These are phyloP conservation scores for Kluyveromyces siamensis DNA, from an alignment of 805 yeast genomes.

Conservation along the genomic window DNA sequence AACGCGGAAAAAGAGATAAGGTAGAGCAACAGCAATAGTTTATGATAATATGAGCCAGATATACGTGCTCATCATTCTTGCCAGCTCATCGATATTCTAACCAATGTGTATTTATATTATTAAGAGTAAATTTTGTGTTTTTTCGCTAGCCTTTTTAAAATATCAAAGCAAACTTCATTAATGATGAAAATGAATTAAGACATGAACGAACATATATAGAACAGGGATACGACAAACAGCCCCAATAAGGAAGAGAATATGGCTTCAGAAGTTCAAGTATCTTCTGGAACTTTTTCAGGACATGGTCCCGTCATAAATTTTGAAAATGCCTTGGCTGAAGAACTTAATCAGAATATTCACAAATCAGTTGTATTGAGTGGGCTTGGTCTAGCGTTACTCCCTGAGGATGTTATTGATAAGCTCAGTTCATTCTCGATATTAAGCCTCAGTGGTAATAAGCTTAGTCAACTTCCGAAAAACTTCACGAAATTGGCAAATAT, in stretches of 20 bases:
- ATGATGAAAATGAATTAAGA: not conserved
- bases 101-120: too few species aligned
- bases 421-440: slow-evolving; percentile 38
- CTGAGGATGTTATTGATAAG: slow-evolving; percentile 31
- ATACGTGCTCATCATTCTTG: too few species aligned
- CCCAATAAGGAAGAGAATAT: not conserved
- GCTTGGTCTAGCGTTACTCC: slow-evolving; percentile 31
- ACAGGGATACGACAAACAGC: not conserved
- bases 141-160: too few species aligned
- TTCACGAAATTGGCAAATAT: slow-evolving; percentile 38
- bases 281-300: not conserved
- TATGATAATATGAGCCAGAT: too few species aligned
- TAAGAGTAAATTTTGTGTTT: too few species aligned
- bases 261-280: not conserved
- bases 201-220: too few species aligned
- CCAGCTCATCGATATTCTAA: too few species aligned
- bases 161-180: too few species aligned
- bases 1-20: not conserved
- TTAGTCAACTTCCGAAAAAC: slow-evolving; percentile 39
- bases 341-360: not conserved
- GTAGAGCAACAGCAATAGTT: too few species aligned
- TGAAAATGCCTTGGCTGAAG: not conserved
- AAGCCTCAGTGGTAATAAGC: slow-evolving; percentile 43
- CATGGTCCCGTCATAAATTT: not conserved
- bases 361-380: slow-evolving; percentile 10